These are phyloP conservation scores for Scenedesmus sp. DNA, from an alignment of 163 green algal genomes.

Conservation along the genomic window DNA sequence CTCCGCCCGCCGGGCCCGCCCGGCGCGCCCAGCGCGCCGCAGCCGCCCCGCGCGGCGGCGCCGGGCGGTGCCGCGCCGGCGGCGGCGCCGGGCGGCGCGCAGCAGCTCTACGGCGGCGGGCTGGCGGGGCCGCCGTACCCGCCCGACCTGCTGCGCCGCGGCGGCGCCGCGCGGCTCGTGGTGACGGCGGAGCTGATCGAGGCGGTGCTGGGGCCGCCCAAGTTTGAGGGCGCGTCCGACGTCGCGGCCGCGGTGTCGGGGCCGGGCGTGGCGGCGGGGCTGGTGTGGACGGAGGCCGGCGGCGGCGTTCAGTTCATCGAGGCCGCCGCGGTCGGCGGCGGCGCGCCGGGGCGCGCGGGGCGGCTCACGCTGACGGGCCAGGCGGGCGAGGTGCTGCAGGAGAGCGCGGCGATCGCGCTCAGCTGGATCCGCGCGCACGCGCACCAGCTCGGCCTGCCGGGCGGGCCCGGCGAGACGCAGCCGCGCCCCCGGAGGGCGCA, in stretches of 20 bases:
- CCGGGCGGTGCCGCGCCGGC: background rate
- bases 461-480: background rate
- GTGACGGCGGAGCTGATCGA: conserved; percentile 74
- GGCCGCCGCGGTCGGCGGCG: conserved; percentile 64
- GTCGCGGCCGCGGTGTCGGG: conserved; percentile 57
- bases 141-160: conserved; percentile 25
- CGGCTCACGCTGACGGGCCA: conserved; percentile 83
- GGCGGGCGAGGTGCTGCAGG: conserved; percentile 77
- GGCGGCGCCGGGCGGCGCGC: too few species aligned
- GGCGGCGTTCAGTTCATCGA: conserved; percentile 91
- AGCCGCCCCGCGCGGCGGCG: background rate
- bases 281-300: conserved; percentile 90
- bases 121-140: conserved; percentile 12
- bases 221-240: conserved; percentile 49
- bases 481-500: conserved; percentile 1
- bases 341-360: conserved; percentile 62
- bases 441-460: conserved; percentile 53
- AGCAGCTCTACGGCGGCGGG: background rate
- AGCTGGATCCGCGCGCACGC: conserved; percentile 78
- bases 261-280: conserved; percentile 81
- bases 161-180: conserved; percentile 46
- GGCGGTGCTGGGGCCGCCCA: conserved; percentile 74
- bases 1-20: background rate
- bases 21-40: conserved; percentile 1
- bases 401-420: conserved; percentile 77